phyloP scores from a whole-genome alignment of 139 green algal species.

The Ostreobium quekettii region DNA sequence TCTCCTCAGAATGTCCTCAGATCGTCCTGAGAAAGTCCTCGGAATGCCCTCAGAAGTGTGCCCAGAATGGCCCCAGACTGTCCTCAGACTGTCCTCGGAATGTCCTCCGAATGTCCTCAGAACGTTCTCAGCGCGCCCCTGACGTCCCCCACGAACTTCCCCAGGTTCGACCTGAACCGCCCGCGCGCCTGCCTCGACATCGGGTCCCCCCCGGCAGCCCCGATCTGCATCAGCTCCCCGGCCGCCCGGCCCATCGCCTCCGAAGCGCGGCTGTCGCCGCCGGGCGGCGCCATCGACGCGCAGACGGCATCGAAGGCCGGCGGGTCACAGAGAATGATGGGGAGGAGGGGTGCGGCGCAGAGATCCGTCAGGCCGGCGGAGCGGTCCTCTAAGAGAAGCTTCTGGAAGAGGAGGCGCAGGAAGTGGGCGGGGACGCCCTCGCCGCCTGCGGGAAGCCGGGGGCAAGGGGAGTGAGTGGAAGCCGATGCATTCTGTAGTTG shows the following conservation, averaged over 20 bases:
- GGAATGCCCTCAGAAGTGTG: too few species aligned
- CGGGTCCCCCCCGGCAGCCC: background rate
- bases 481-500: too few species aligned
- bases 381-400: background rate
- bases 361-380: background rate
- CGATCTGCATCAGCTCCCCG: background rate
- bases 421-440: background rate
- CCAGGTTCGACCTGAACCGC: constrained; percentile 31
- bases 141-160: constrained; percentile 33
- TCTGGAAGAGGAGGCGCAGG: background rate
- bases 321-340: background rate
- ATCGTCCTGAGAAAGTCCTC: too few species aligned
- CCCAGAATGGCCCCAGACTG: too few species aligned
- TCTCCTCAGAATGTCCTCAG: too few species aligned
- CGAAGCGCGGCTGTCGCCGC: background rate
- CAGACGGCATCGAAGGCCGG: background rate
- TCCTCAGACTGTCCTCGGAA: too few species aligned
- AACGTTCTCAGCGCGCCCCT: constrained; percentile 32
- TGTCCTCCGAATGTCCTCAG: too few species aligned
- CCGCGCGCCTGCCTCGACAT: constrained; percentile 3
- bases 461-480: too few species aligned
- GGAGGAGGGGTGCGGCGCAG: background rate
- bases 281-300: background rate
- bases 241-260: background rate
- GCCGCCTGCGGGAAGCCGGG: background rate